phyloP scores from a whole-genome alignment of 2,329 filamentous ascomycete species.

The Alternaria burnsii region DNA sequence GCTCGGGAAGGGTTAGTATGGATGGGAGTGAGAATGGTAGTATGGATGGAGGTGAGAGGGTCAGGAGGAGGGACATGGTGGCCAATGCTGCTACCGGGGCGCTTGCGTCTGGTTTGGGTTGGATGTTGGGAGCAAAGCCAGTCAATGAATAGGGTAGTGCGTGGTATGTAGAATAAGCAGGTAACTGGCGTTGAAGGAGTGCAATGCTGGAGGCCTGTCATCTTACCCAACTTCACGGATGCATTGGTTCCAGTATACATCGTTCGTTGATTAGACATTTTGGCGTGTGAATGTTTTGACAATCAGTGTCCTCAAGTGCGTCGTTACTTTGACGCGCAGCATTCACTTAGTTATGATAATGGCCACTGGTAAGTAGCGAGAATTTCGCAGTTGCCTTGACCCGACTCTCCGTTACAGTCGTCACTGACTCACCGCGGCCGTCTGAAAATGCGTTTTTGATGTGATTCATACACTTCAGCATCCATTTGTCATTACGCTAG shows the following conservation, averaged over 20 bases:
- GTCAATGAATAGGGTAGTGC: constrained; percentile 27
- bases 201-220: background rate
- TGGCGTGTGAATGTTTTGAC: background rate
- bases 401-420: background rate
- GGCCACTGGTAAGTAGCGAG: too few species aligned
- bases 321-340: background rate
- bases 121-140: constrained; percentile 64
- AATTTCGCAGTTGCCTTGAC: too few species aligned
- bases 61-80: constrained; percentile 77
- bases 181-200: too few species aligned
- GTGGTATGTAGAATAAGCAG: background rate
- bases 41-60: constrained; percentile 48
- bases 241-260: background rate
- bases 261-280: background rate
- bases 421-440: background rate
- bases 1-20: constrained; percentile 36
- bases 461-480: background rate
- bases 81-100: constrained; percentile 70
- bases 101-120: constrained; percentile 69
- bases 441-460: background rate
- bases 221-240: background rate
- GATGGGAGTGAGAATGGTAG: constrained; percentile 51
- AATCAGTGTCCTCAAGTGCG: background rate
- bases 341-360: background rate
- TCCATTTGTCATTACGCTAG: background rate